Percentiles rank a stretch among this genome's conserved stretches.
These are phyloP conservation scores for Colletotrichum tabaci DNA, from an alignment of 2,329 filamentous ascomycete genomes.

Conservation along the genomic window DNA sequence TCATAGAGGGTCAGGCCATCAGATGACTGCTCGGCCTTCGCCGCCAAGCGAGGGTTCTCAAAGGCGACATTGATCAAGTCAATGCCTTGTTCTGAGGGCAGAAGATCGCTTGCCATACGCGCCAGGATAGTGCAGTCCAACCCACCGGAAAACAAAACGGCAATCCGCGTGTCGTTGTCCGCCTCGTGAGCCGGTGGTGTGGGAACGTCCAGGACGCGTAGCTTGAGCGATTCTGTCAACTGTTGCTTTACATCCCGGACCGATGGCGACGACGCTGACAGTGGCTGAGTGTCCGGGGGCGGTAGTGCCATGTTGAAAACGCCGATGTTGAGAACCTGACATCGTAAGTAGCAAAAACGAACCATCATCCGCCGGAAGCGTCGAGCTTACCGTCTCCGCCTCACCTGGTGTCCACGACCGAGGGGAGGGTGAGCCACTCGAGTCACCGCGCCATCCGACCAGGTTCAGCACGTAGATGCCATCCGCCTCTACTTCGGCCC, in stretches of 20 bases:
- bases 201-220: slow-evolving; percentile 78
- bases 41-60: slow-evolving; percentile 86
- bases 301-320: slow-evolving; percentile 66
- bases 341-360: slow-evolving; percentile 58
- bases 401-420: slow-evolving; percentile 51
- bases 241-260: slow-evolving; percentile 68
- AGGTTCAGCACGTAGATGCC: slow-evolving; percentile 82
- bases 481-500: slow-evolving; percentile 87
- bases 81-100: slow-evolving; percentile 78
- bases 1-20: slow-evolving; percentile 73
- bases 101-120: slow-evolving; percentile 81
- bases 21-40: slow-evolving; percentile 52
- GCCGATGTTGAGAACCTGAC: slow-evolving; percentile 68
- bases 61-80: slow-evolving; percentile 97
- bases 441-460: slow-evolving; percentile 34
- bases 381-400: slow-evolving; percentile 63
- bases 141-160: slow-evolving; percentile 93
- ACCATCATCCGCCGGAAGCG: slow-evolving; percentile 15
- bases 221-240: slow-evolving; percentile 73
- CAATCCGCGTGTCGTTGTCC: slow-evolving; percentile 68
- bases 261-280: slow-evolving; percentile 58
- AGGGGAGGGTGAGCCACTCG: neutral
- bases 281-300: slow-evolving; percentile 47
- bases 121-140: slow-evolving; percentile 94
- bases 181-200: slow-evolving; percentile 59